A percentile compares a stretch with the other conserved stretches of the same genome.
Conservation (phyloP, 306 rosid species). For the Mimosa pudica region DNA sequence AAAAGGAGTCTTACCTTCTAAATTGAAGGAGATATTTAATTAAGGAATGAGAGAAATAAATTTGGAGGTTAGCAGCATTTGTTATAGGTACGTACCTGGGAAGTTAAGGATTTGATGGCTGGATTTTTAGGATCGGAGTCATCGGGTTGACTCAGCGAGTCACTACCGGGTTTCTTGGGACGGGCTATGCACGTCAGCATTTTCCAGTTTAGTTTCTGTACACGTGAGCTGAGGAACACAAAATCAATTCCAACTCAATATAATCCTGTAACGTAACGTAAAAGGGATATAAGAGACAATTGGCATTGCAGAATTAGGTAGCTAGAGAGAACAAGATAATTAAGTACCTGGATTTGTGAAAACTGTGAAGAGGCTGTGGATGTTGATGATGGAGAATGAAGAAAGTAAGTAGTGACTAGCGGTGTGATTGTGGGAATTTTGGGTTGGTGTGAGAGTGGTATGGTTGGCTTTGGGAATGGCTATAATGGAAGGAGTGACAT, state of each 20-base stretch:
- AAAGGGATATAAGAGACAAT: not conserved
- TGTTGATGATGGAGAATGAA: slow-evolving; percentile 26
- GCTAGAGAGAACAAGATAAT: not conserved
- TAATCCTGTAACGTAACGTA: not conserved
- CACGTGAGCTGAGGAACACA: not conserved
- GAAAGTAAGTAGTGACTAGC: not conserved
- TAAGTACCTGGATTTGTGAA: not conserved
- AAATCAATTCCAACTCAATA: not conserved
- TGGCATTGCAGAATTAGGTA: slow-evolving; percentile 19
- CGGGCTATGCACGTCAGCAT: slow-evolving; percentile 96
- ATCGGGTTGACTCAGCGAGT: slow-evolving; percentile 61
- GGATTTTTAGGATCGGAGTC: slow-evolving; percentile 66
- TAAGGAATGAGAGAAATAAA: not conserved
- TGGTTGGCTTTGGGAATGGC: slow-evolving; percentile 34
- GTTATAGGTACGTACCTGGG: slow-evolving; percentile 55
- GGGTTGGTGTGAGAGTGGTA: not conserved
- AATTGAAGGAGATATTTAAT: not conserved
- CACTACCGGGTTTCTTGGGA: slow-evolving; percentile 76
- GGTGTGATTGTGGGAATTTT: slow-evolving; percentile 12
- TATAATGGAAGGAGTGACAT: slow-evolving; percentile 41
- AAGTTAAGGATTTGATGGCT: slow-evolving; percentile 74
- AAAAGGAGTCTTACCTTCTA: too few relatives aligned
- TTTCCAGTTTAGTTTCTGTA: slow-evolving; percentile 33
- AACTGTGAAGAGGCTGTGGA: not conserved
- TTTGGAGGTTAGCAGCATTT: not conserved